Evolutionary conservation across 1,284 basidiomycete genomes (phyloP).

Genomic region (Boletus sp.): DNA sequence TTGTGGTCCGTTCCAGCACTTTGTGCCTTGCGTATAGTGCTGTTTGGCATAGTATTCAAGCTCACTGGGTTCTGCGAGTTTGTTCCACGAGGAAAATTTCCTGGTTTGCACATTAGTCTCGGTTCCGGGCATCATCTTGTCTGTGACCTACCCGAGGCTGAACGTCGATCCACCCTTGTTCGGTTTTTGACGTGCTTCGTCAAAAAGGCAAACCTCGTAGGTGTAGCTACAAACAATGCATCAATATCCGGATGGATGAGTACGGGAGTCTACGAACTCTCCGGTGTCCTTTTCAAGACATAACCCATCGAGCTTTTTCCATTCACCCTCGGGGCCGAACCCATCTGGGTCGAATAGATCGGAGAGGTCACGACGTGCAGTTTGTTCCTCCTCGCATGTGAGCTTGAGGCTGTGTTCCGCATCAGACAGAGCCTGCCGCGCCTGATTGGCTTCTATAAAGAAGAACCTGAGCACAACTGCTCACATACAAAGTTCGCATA

Average conservation of each 20-base stretch:
- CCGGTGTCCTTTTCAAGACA: constrained; percentile 84
- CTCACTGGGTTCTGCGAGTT: constrained; percentile 52
- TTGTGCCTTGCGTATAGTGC: constrained; percentile 76
- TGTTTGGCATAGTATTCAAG: constrained; percentile 79
- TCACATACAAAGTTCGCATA: not conserved
- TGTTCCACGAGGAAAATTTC: constrained; percentile 76
- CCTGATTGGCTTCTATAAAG: constrained; percentile 48
- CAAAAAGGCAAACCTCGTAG: constrained; percentile 95
- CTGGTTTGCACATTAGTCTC: constrained; percentile 37
- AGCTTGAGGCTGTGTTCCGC: constrained; percentile 52
- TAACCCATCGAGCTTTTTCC: constrained; percentile 87
- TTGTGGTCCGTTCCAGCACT: constrained; percentile 97
- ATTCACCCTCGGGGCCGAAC: constrained; percentile 86
- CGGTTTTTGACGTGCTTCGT: constrained; percentile 84
- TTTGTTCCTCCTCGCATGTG: constrained; percentile 45
- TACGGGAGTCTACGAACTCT: constrained; percentile 59
- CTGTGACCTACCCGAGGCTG: constrained; percentile 72
- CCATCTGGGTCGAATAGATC: constrained; percentile 61
- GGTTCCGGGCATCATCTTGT: not conserved
- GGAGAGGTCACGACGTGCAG: constrained; percentile 50
- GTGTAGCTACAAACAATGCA: constrained; percentile 62
- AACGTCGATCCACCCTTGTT: constrained; percentile 77
- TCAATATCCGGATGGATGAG: constrained; percentile 7
- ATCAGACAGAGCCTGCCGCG: constrained; percentile 62
- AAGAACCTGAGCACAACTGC: constrained; percentile 1